Conservation (phyloP, 805 yeast species). For the Saccharomycopsis selenospora region DNA sequence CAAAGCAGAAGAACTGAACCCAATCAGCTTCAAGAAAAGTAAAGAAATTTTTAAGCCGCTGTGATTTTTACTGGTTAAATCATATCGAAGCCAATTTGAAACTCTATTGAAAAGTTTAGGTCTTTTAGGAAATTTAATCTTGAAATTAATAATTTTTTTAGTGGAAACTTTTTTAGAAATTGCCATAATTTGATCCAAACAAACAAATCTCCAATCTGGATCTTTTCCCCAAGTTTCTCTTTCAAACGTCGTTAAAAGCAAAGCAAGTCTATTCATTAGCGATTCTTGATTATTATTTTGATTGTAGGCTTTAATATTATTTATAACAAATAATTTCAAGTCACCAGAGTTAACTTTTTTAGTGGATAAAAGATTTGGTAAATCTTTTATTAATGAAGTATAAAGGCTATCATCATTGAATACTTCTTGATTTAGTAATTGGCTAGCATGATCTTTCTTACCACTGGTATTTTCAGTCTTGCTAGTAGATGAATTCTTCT, state of each 20-base stretch:
- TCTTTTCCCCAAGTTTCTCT: conserved; percentile 15
- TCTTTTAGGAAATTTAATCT: conserved; percentile 13
- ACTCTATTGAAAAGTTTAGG: conserved; percentile 18
- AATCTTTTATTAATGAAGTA: background rate
- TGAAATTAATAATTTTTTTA: conserved; percentile 14
- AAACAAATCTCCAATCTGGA: conserved; percentile 20
- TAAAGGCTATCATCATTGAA: conserved; percentile 1
- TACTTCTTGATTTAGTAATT: conserved; percentile 5
- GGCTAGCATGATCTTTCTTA: background rate
- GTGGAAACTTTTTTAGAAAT: background rate
- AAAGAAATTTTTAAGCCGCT: conserved; percentile 8
- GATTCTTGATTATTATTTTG: conserved; percentile 5
- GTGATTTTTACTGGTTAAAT: conserved; percentile 11
- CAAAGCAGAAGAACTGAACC: conserved; percentile 4
- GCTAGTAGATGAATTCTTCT: background rate
- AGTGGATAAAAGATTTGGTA: background rate
- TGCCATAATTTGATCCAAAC: conserved; percentile 14
- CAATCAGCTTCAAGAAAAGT: conserved; percentile 15
- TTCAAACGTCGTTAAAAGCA: conserved; percentile 17
- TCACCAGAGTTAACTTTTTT: background rate
- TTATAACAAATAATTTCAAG: conserved; percentile 13
- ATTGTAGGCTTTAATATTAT: conserved; percentile 9
- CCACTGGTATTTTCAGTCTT: background rate
- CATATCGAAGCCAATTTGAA: conserved; percentile 21
- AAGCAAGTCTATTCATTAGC: conserved; percentile 17